Percentiles rank a stretch among this genome's conserved stretches.
These are phyloP conservation scores for Paraphoma chrysanthemicola DNA, from an alignment of 2,329 filamentous ascomycete genomes.

Conservation along the genomic window DNA sequence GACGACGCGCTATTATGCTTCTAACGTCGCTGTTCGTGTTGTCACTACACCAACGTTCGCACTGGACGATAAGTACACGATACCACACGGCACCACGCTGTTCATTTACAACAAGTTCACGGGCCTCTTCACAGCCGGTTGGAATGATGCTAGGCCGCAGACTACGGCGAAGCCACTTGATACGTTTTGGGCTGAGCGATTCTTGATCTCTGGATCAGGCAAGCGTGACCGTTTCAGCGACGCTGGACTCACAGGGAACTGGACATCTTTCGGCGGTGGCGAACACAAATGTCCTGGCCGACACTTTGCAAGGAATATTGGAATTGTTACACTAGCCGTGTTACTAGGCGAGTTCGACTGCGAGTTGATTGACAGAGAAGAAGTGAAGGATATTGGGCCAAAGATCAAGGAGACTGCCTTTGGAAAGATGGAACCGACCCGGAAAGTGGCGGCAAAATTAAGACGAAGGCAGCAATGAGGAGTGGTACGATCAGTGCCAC, in stretches of 20 bases:
- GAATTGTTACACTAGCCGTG: conserved; percentile 11
- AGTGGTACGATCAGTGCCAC: neutral
- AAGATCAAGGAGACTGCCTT: neutral
- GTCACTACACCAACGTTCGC: conserved; percentile 8
- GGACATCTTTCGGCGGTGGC: conserved; percentile 23
- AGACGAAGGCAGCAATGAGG: neutral
- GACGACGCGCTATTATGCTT: conserved; percentile 13
- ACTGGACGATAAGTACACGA: conserved; percentile 18
- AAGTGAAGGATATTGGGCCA: neutral
- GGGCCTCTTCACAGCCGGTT: conserved; percentile 10
- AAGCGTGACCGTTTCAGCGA: conserved; percentile 18
- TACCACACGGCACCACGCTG: conserved; percentile 14
- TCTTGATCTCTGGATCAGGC: neutral
- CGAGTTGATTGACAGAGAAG: neutral
- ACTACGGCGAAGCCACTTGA: conserved; percentile 5
- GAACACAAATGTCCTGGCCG: conserved; percentile 25
- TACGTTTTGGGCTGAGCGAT: conserved; percentile 23
- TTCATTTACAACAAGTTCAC: conserved; percentile 14
- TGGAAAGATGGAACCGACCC: neutral
- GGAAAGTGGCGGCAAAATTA: neutral
- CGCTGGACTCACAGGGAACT: conserved; percentile 16
- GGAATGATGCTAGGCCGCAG: conserved; percentile 1
- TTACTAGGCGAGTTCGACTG: conserved; percentile 5
- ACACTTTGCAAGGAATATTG: conserved; percentile 23
- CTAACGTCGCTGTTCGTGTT: conserved; percentile 9